phyloP scores from a whole-genome alignment of 2,329 filamentous ascomycete genomes.

The Thielaviopsis musarum region DNA sequence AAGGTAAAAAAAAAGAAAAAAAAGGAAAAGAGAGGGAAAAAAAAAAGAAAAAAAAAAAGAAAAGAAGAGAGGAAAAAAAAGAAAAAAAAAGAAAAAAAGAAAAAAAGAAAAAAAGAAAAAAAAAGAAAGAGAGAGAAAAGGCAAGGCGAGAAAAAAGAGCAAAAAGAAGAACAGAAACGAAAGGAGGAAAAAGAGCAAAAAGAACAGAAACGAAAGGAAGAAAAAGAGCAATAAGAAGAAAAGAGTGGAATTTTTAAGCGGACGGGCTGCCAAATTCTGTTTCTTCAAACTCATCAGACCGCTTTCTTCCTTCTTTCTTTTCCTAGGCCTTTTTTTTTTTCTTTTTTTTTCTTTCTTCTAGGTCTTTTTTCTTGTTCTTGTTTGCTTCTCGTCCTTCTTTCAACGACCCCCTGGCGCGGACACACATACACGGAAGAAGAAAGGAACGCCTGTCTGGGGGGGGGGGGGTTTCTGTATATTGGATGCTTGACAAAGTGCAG shows the following conservation, averaged over 20 bases:
- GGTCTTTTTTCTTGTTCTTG: background rate
- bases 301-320: too few species aligned
- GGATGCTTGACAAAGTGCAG: too few species aligned
- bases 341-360: background rate
- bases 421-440: background rate
- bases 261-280: slow-evolving; percentile 12
- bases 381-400: background rate
- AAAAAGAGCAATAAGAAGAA: background rate
- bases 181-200: background rate
- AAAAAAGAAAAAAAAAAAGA: background rate
- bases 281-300: too few species aligned
- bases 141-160: background rate
- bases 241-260: background rate
- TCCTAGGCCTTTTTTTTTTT: background rate
- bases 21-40: too few species aligned
- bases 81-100: too few species aligned
- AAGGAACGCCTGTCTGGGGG: background rate
- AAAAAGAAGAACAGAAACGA: too few species aligned
- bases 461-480: too few species aligned
- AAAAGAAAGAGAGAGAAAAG: background rate
- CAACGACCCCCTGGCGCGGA: background rate
- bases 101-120: background rate
- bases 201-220: background rate
- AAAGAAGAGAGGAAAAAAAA: background rate
- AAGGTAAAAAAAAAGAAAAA: background rate